Evolutionary conservation across 371 early-diverging fungal species (phyloP).

Genomic region (Zancudomyces culisetae): DNA sequence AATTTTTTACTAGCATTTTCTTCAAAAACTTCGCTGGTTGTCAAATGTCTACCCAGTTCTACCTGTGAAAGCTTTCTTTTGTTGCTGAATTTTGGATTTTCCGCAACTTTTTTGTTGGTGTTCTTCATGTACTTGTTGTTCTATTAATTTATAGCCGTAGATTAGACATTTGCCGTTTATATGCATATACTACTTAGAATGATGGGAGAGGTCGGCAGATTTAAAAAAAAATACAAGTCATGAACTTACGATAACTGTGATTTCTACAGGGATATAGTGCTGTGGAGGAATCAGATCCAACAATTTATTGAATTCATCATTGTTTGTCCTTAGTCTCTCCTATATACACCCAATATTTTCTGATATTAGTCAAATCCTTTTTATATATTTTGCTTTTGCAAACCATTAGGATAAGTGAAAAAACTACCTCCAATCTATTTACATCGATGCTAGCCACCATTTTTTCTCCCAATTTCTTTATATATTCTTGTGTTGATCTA

Average conservation of each 20-base stretch:
- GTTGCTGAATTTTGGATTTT: slow-evolving; percentile 19
- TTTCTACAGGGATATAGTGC: slow-evolving; percentile 20
- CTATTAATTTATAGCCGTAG: background rate
- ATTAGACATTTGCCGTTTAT: background rate
- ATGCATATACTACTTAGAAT: no score
- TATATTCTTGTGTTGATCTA: no score
- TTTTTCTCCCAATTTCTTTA: no score
- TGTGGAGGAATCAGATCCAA: slow-evolving; percentile 23
- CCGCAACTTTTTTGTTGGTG: slow-evolving; percentile 13
- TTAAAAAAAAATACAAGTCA: background rate
- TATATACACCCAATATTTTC: background rate
- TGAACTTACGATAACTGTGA: slow-evolving; percentile 6
- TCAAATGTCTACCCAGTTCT: slow-evolving; percentile 5
- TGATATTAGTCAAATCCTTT: background rate
- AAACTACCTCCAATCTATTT: no score
- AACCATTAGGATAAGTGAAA: no score
- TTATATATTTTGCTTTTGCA: no score
- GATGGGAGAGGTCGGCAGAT: no score
- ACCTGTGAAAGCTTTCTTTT: slow-evolving; percentile 9
- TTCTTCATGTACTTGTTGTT: no score
- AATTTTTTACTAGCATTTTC: slow-evolving; percentile 1
- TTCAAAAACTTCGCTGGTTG: background rate
- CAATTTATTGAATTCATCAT: slow-evolving; percentile 18
- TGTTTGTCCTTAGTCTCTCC: slow-evolving; percentile 13
- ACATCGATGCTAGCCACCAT: no score